Evolutionary conservation across 2,329 filamentous ascomycete genomes (phyloP).

Genomic region (Fulvia fulva): DNA sequence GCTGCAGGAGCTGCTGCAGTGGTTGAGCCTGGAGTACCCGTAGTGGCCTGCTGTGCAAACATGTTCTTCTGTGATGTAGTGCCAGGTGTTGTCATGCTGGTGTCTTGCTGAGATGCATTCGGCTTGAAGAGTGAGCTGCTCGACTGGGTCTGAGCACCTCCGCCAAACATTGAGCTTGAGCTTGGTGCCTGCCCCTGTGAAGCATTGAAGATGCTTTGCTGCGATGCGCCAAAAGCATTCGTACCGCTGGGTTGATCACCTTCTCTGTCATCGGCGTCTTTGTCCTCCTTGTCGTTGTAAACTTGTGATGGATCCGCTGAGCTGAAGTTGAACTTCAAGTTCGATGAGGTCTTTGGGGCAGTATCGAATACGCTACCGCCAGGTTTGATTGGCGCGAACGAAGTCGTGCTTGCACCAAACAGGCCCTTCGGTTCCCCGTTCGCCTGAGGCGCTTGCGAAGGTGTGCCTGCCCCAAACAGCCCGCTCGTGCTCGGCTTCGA

Average conservation of each 20-base stretch:
- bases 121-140: slow-evolving; percentile 8
- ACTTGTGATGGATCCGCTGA: slow-evolving; percentile 19
- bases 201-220: slow-evolving; percentile 1
- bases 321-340: slow-evolving; percentile 15
- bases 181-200: slow-evolving; percentile 6
- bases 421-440: slow-evolving; percentile 13
- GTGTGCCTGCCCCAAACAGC: slow-evolving; percentile 9
- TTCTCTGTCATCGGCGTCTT: slow-evolving; percentile 13
- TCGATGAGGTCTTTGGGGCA: slow-evolving; percentile 12
- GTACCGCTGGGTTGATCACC: not conserved
- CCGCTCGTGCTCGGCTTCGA: slow-evolving; percentile 8
- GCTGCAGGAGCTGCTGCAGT: not conserved
- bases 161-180: not conserved
- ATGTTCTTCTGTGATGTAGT: slow-evolving; percentile 23
- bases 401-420: slow-evolving; percentile 10
- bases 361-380: slow-evolving; percentile 18
- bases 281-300: slow-evolving; percentile 12
- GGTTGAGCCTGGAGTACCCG: not conserved
- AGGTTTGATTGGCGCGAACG: not conserved
- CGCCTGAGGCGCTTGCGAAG: not conserved
- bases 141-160: not conserved
- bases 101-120: slow-evolving; percentile 21
- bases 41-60: slow-evolving; percentile 7
- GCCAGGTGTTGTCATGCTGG: slow-evolving; percentile 26
- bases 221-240: slow-evolving; percentile 7